Percentiles rank a stretch among this genome's conserved stretches.
Evolutionary conservation across 257 asterid genomes (phyloP).

Genomic region (Solanum corneliomulleri): DNA sequence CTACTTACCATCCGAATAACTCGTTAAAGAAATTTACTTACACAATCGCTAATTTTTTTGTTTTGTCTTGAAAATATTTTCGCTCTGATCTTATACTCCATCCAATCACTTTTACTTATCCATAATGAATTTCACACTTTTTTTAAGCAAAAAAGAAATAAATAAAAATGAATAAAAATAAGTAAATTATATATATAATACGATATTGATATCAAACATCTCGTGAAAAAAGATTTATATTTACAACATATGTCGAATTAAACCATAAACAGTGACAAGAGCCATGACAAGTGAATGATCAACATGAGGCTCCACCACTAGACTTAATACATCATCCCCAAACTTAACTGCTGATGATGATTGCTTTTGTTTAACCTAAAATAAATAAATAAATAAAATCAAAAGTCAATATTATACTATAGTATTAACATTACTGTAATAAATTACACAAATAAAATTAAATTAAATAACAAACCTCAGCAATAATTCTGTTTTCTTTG

Average conservation of each 20-base stretch:
- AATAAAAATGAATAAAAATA: not conserved
- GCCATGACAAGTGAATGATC: constrained; percentile 54
- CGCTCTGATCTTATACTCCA: not conserved
- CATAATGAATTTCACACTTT: not conserved
- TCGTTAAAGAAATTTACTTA: not conserved
- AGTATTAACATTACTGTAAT: not conserved
- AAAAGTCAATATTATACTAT: not conserved
- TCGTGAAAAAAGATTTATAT: not conserved
- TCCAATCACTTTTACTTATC: not conserved
- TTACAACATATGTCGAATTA: constrained; percentile 16
- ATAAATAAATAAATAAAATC: not conserved
- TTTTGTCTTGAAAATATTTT: not conserved
- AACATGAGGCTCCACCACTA: constrained; percentile 42
- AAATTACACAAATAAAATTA: not conserved
- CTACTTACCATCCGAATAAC: too few species aligned
- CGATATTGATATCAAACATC: not conserved
- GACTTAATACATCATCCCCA: constrained; percentile 53
- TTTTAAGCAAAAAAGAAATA: not conserved
- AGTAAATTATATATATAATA: not conserved
- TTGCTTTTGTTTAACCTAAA: constrained; percentile 42
- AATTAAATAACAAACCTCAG: constrained; percentile 22
- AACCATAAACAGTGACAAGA: constrained; percentile 38
- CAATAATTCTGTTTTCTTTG: constrained; percentile 13
- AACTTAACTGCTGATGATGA: constrained; percentile 24
- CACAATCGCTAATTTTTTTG: not conserved